Conservation (phyloP, 176 grass and related monocot species). For the Alloteropsis semialata region DNA sequence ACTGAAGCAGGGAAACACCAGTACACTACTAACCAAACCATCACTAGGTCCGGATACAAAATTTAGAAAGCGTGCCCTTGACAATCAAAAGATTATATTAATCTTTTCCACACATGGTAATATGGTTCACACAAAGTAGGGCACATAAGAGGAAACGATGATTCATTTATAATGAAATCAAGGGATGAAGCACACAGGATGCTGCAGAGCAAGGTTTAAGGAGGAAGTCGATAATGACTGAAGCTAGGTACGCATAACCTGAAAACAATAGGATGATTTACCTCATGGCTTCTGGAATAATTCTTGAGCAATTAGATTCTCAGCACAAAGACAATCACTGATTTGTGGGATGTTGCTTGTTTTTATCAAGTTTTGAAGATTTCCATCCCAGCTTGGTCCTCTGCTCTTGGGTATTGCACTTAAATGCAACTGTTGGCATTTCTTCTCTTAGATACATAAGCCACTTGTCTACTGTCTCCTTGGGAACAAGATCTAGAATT, state of each 20-base stretch:
- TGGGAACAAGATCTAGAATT: conserved; percentile 79
- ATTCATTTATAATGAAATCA: background rate
- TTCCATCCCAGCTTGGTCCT: conserved; percentile 93
- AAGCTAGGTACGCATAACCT: background rate
- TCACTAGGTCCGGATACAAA: background rate
- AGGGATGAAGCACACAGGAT: background rate
- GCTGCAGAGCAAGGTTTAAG: background rate
- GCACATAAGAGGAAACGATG: background rate
- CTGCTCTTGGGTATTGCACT: conserved; percentile 97
- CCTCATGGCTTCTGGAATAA: conserved; percentile 96
- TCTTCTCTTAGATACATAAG: conserved; percentile 85
- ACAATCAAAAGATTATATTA: background rate
- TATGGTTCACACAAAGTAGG: background rate
- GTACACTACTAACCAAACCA: background rate
- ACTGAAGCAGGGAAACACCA: background rate
- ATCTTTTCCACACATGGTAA: background rate
- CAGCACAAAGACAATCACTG: conserved; percentile 91
- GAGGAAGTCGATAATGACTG: background rate
- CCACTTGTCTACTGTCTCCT: conserved; percentile 80
- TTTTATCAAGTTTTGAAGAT: conserved; percentile 75
- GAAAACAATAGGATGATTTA: background rate
- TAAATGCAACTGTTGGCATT: conserved; percentile 84
- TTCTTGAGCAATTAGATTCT: conserved; percentile 90
- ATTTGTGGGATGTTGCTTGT: conserved; percentile 72
- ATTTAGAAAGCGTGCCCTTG: background rate